Evolutionary conservation across 371 early-diverging fungal species (phyloP).

Genomic region (Mucor saturninus): DNA sequence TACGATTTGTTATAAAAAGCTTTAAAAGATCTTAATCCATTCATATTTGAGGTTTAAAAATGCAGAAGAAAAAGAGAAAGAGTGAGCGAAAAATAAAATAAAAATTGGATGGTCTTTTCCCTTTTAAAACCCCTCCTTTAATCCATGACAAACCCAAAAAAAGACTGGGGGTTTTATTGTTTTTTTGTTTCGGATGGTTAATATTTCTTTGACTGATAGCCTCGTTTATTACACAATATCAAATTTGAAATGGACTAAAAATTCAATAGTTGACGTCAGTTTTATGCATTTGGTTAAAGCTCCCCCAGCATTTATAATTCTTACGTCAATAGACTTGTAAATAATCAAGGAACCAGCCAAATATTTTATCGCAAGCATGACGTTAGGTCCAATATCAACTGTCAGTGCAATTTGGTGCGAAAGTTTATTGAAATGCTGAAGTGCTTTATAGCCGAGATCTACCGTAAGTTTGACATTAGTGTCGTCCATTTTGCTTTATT

Average conservation of each 20-base stretch:
- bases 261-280: slow-evolving; percentile 23
- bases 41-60: slow-evolving; percentile 24
- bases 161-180: background rate
- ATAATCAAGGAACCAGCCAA: slow-evolving; percentile 21
- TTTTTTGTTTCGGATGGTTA: slow-evolving; percentile 2
- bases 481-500: slow-evolving; percentile 19
- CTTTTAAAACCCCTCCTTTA: slow-evolving; percentile 6
- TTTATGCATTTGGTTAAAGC: background rate
- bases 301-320: slow-evolving; percentile 1
- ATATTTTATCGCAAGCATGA: slow-evolving; percentile 20
- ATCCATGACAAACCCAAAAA: background rate
- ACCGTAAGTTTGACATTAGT: slow-evolving; percentile 26
- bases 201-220: slow-evolving; percentile 6
- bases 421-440: slow-evolving; percentile 16
- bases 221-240: background rate
- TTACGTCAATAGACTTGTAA: slow-evolving; percentile 31
- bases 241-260: background rate
- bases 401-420: slow-evolving; percentile 13
- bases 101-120: background rate
- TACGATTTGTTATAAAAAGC: slow-evolving; percentile 54
- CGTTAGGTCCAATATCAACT: slow-evolving; percentile 25
- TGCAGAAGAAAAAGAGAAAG: background rate
- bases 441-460: slow-evolving; percentile 19
- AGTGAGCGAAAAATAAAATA: slow-evolving; percentile 1
- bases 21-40: slow-evolving; percentile 34